Percentiles rank a stretch among this genome's conserved stretches.
Evolutionary conservation across 306 rosid genomes (phyloP).

Genomic region (Dalbergia oliveri): DNA sequence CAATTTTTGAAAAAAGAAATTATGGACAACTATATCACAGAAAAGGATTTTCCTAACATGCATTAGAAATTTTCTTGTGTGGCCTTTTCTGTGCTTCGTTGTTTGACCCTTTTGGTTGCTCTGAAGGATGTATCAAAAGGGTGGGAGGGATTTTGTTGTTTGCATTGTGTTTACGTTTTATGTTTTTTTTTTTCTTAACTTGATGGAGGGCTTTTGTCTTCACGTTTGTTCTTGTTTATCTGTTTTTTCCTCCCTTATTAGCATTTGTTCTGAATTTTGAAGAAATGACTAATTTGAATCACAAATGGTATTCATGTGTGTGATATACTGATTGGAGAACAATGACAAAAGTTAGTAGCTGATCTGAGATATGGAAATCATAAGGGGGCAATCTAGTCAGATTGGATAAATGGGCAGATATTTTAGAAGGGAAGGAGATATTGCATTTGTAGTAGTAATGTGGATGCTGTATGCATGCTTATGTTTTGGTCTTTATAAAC

Average conservation of each 20-base stretch:
- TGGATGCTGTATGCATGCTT: conserved; percentile 18
- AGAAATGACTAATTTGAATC: conserved; percentile 1
- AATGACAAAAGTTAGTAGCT: neutral
- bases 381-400: conserved; percentile 15
- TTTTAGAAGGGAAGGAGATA: conserved; percentile 13
- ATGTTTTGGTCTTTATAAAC: conserved; percentile 18
- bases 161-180: conserved; percentile 4
- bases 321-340: neutral
- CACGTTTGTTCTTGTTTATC: neutral
- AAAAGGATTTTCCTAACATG: too few species aligned
- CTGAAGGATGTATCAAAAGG: neutral
- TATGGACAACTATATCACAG: too few species aligned
- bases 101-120: conserved; percentile 22
- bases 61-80: neutral
- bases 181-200: neutral
- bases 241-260: neutral
- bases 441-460: conserved; percentile 4
- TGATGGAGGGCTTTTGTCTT: neutral
- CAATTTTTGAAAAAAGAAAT: too few species aligned
- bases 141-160: neutral
- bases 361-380: conserved; percentile 21
- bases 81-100: neutral
- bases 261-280: conserved; percentile 13
- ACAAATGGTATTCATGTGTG: neutral
- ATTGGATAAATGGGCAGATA: conserved; percentile 3